Conservation (phyloP, 768 basidiomycete species). For the Calocybe cyanea region DNA sequence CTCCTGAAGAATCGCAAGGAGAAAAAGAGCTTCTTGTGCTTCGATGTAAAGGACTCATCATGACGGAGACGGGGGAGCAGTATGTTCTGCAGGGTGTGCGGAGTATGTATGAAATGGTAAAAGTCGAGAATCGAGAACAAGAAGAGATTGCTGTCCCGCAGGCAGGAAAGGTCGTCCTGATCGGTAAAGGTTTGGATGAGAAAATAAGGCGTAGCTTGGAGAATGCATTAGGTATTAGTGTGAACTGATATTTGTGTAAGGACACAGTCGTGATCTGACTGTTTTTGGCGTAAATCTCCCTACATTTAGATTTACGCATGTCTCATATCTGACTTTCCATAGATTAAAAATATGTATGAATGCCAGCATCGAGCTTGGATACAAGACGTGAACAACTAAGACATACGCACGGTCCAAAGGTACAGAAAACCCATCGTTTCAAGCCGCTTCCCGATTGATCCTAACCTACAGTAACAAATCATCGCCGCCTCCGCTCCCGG, state of each 20-base stretch:
- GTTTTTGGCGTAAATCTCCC: no score
- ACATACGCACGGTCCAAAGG: background rate
- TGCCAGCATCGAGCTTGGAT: background rate
- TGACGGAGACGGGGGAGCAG: constrained; percentile 46
- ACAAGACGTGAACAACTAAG: background rate
- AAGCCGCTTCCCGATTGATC: no score
- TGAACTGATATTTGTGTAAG: background rate
- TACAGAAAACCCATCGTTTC: background rate
- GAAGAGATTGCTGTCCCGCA: constrained; percentile 61
- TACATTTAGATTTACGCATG: no score
- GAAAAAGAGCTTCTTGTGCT: constrained; percentile 52
- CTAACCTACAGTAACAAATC: constrained; percentile 36
- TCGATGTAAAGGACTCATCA: constrained; percentile 86
- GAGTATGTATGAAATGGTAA: constrained; percentile 78
- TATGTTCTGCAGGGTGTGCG: constrained; percentile 90
- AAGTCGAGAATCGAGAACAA: constrained; percentile 30
- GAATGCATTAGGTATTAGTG: constrained; percentile 14
- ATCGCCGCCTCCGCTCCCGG: constrained; percentile 33
- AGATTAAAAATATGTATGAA: no score
- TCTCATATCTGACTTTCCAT: no score
- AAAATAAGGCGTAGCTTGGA: constrained; percentile 53
- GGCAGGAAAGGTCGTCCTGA: constrained; percentile 80
- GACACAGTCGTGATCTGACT: no score
- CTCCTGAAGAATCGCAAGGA: constrained; percentile 33
- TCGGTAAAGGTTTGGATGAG: constrained; percentile 74